Conservation (phyloP, 768 basidiomycete species). For the Amanita pallidorosea region DNA sequence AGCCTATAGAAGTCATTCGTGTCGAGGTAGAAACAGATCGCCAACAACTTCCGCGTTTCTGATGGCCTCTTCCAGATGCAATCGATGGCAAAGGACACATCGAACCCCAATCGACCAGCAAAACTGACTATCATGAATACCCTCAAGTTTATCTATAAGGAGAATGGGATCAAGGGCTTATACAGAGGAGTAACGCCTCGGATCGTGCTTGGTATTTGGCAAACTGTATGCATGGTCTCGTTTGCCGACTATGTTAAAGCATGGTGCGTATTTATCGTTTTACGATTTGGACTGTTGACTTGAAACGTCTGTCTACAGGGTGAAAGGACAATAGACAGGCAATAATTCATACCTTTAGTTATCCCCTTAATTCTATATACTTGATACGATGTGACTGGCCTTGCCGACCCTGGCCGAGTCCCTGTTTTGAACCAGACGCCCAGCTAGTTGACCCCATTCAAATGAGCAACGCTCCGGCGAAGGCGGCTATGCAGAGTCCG, state of each 20-base stretch:
- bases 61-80: constrained; percentile 65
- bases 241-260: constrained; percentile 93
- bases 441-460: neutral
- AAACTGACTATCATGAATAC: constrained; percentile 92
- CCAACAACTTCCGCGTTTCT: neutral
- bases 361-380: neutral
- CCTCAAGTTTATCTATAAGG: constrained; percentile 87
- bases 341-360: constrained; percentile 6
- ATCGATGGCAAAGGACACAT: constrained; percentile 83
- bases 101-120: constrained; percentile 74
- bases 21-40: constrained; percentile 62
- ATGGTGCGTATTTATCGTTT: constrained; percentile 36
- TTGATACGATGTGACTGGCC: neutral
- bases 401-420: neutral
- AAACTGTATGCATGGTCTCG: constrained; percentile 98
- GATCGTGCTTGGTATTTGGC: constrained; percentile 93
- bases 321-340: constrained; percentile 32
- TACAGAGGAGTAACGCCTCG: constrained; percentile 98
- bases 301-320: constrained; percentile 25
- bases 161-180: constrained; percentile 92
- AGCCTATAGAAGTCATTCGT: constrained; percentile 95
- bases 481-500: constrained; percentile 22
- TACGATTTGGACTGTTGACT: neutral
- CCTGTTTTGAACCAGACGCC: neutral
- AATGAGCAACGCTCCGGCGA: constrained; percentile 27